Evolutionary conservation across 768 basidiomycete species (phyloP).

Genomic region (Melanogaster broomeanus): DNA sequence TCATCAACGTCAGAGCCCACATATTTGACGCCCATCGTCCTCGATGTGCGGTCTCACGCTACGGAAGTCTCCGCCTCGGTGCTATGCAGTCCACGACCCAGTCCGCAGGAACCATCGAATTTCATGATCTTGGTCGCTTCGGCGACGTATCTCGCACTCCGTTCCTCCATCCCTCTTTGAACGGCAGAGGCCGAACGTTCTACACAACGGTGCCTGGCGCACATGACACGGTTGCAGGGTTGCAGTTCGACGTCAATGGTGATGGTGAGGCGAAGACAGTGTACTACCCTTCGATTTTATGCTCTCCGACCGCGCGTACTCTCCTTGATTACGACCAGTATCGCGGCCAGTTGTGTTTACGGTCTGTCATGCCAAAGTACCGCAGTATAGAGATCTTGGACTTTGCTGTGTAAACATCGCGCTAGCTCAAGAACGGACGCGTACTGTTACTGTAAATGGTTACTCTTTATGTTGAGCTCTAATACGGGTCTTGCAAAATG

Average conservation of each 20-base stretch:
- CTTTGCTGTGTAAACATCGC: slow-evolving; percentile 5
- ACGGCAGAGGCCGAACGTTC: slow-evolving; percentile 15
- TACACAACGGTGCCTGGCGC: background rate
- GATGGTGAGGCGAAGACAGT: background rate
- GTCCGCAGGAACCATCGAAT: slow-evolving; percentile 6
- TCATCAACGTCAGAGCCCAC: slow-evolving; percentile 8
- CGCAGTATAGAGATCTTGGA: slow-evolving; percentile 15
- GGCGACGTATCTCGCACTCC: background rate
- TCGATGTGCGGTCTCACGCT: background rate
- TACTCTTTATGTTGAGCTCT: background rate
- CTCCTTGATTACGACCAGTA: slow-evolving; percentile 24
- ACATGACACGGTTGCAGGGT: background rate
- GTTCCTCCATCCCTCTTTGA: slow-evolving; percentile 13
- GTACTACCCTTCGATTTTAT: slow-evolving; percentile 7
- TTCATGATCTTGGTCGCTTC: slow-evolving; percentile 4
- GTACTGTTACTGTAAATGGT: background rate
- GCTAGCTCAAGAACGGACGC: background rate
- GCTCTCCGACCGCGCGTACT: background rate
- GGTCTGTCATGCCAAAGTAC: background rate
- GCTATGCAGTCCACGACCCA: background rate
- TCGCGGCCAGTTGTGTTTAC: slow-evolving; percentile 16
- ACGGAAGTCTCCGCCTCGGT: slow-evolving; percentile 12
- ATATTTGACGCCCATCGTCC: background rate
- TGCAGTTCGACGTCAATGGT: slow-evolving; percentile 14
- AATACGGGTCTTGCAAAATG: too few species aligned